Evolutionary conservation across 495 filamentous ascomycete genomes (phyloP), one percentile per base, ranked within the genome.

Genomic region (Hypoxylon trugodes): DNA sequence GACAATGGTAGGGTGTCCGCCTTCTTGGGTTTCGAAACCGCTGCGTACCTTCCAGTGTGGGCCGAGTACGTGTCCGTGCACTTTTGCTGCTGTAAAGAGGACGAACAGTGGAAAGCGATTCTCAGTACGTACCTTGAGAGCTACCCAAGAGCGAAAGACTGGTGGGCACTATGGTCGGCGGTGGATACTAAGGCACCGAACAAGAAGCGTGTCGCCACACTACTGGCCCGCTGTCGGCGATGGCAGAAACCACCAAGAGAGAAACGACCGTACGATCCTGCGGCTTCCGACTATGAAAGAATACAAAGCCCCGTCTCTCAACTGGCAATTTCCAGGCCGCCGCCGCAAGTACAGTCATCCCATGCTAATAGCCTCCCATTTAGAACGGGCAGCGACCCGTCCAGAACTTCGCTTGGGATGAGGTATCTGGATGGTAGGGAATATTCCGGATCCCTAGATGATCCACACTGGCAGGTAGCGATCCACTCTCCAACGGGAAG

Each of bases 101-200:
- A 71, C 9, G 58, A 69, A 40, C 61, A 65, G 33, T 71, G 69
- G 69, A 71, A 71, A 25, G 37, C 48, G n/a, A 49, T 71, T 24
- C 54, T 71, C n/a, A 66, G 57, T 12, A 46, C 22, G 9, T 28
- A 66, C 9, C 56, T 59, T 49, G 60, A 59, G 41, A 50, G 54
- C 38, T 65, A 68, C 21, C 46, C 52, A 0, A 52, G 65, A 3
- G 61, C 65, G 32, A 61, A 46, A 19, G 69, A 71, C 22, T 71
- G 69, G 69, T 71, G 65, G 65, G 18, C 54, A 6, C 47, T 71
- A 10, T 71, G 69, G 69, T 55, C 36, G 8, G 61, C 69, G n/a
- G 60, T 33, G 2, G 57, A 65, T 22, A 54, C 53, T 2, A 33
- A 26, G 0, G 21, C 24, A 24, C 38, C 36, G 19, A 24, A 37